Percentiles rank a stretch among this genome's conserved stretches.
phyloP scores from a whole-genome alignment of 257 asterid genomes.

The Solanum acaule region DNA sequence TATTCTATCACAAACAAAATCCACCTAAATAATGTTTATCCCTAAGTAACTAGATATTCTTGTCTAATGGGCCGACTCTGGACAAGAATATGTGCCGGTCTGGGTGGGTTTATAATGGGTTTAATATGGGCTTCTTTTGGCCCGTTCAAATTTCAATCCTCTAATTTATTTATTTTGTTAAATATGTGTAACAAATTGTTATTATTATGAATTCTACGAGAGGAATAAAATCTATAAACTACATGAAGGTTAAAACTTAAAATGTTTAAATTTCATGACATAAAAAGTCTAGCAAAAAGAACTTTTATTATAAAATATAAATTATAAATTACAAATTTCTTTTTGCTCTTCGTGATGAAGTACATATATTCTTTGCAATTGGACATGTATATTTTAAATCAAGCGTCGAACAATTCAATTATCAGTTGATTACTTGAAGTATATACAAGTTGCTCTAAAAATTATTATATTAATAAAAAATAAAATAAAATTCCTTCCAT shows the following conservation, averaged over 20 bases:
- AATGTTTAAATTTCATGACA: no score
- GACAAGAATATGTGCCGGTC: background rate
- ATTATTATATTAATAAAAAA: no score
- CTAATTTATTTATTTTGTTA: background rate
- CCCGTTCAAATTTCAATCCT: background rate
- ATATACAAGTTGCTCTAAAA: background rate
- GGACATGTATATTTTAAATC: background rate
- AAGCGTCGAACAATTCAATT: no score
- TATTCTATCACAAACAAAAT: no score
- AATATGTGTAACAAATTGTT: background rate
- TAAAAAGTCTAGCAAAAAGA: no score
- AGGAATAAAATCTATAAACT: background rate
- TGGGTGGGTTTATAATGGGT: no score
- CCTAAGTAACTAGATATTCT: no score
- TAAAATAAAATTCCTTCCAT: background rate
- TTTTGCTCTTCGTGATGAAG: no score
- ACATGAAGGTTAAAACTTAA: background rate
- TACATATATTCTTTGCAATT: background rate
- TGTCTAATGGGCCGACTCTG: background rate
- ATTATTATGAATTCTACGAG: background rate
- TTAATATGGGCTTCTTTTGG: background rate
- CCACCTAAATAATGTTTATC: no score
- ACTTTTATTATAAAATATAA: no score
- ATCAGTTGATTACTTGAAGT: background rate
- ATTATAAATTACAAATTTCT: background rate